phyloP scores from a whole-genome alignment of 345 rosid species.

The Eucalyptus curtisii region DNA sequence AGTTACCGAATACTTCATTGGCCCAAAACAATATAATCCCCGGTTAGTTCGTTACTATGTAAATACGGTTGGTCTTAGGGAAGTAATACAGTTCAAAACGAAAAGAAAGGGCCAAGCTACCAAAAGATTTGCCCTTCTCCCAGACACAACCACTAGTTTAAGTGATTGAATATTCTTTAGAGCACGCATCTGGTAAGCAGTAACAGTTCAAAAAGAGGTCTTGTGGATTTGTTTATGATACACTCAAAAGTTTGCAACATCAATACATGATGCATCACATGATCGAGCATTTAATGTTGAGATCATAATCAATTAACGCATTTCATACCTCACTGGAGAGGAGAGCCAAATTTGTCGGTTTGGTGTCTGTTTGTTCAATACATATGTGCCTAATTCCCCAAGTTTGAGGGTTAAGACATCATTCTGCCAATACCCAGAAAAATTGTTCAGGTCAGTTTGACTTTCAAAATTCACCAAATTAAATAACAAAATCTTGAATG shows the following conservation, averaged over 20 bases:
- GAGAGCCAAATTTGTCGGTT: slow-evolving; percentile 91
- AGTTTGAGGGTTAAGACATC: slow-evolving; percentile 84
- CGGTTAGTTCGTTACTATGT: neutral
- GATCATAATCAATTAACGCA: neutral
- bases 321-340: slow-evolving; percentile 70
- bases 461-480: neutral
- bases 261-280: neutral
- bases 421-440: slow-evolving; percentile 30
- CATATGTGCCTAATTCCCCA: slow-evolving; percentile 78
- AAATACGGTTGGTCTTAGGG: neutral
- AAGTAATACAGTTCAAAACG: neutral
- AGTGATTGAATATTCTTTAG: neutral
- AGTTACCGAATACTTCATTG: neutral
- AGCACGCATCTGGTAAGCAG: neutral
- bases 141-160: neutral
- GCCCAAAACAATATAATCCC: neutral
- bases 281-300: neutral
- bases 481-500: neutral
- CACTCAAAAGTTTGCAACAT: neutral
- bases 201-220: neutral
- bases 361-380: slow-evolving; percentile 84
- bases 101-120: neutral
- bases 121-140: neutral
- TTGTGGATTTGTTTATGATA: neutral
- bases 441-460: neutral